Evolutionary conservation across 202 grass and related monocot genomes (phyloP), one percentile per base, ranked within the genome.

Genomic region (Setaria italica): DNA sequence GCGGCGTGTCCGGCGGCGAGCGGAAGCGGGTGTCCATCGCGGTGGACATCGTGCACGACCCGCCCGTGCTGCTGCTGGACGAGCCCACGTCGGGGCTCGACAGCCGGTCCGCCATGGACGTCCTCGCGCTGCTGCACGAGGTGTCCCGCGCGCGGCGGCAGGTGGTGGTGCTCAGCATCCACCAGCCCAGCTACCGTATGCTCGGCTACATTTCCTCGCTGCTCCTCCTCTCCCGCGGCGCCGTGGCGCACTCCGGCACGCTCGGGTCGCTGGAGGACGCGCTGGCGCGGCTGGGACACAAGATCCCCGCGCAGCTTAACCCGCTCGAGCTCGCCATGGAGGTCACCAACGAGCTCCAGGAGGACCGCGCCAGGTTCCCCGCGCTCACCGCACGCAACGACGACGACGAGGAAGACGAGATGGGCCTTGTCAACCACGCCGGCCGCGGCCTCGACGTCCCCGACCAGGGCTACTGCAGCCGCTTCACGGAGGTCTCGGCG

Each of bases 131-230:
- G 37, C 89, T 97, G 48, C 84, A 73, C 30, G 86, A 88, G 7
- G 94, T 97, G 92, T 84, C 95, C 49, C 69, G 86, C 71, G 60
- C 77, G 13, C 87, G 95, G 37, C 74, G 70, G 11, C 95, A 97
- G 86, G 87, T 93, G 74, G 69, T 97, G 32, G 89, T 98, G 88
- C 85, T 98, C 47, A 95, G 87, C 70, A 93, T 98, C 72, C 95
- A 98, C 85, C 91, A 98, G 90, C 95, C 95, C 47, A 93, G 91
- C 84, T 98, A 95, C 80, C 92, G 92, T 53, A 98, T 98, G 81
- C 93, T 98, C 29, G 58, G 45, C 11, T 95, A 93, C 74, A 48
- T 95, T 54, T 95, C 92, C n/a, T 84, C 89, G 30, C 79, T 93
- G 56, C 80, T 98, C 9, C 93, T 95, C 12, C 92, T 98, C 11